Base-by-base conservation (phyloP, 73 alveolate genomes). In the Blepharisma japonicum region DNA sequence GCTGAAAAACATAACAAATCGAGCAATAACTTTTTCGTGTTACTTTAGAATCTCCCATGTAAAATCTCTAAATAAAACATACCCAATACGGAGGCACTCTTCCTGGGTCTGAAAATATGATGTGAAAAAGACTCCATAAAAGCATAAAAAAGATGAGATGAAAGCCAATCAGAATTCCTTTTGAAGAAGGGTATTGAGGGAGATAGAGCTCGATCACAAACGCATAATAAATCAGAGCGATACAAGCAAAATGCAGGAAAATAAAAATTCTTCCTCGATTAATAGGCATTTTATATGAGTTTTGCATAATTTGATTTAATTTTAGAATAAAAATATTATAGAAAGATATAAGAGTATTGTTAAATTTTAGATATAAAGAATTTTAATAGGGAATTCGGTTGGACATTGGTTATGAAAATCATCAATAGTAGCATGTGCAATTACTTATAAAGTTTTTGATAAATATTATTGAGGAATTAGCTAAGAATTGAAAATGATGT, bases 1-100 rank as follows among this genome's bases (percentile, higher is more conserved):
- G 89, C 56, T 82, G 77, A 84, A 91, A 89, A 14, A 86, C 93
- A 71, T 93, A 93, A 89, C 99, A 96, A 83, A 86, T 89, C 45
- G 90, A 71, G 78, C 99, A 96, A 80, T 91, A 96, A 71, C 97
- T 80, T 48, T 95, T 90, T 81, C 94, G 77, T 71, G 80, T 85
- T 49, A 80, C 85, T 71, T 94, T 98, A 0, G 95, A 86, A 66
- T 94, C 97, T 27, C 97, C 97, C 61, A 90, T 68, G 77, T 86
- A 85, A 71, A 91, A 94, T 9, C 99, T 98, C 72, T 56, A 20
- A 56, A 9, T 56, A 20, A 7, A 14, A 7, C 7, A 6, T 56
- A 56, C 97, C 98, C 99, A 95, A 80, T 88, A 94, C 11, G 93
- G 87, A 3, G 99, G 99, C 7, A 95, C 99, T 87, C 88, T 87